Percentiles rank a stretch among this genome's conserved stretches.
phyloP scores from a whole-genome alignment of 345 rosid genomes.

The Eutrema heterophyllum region DNA sequence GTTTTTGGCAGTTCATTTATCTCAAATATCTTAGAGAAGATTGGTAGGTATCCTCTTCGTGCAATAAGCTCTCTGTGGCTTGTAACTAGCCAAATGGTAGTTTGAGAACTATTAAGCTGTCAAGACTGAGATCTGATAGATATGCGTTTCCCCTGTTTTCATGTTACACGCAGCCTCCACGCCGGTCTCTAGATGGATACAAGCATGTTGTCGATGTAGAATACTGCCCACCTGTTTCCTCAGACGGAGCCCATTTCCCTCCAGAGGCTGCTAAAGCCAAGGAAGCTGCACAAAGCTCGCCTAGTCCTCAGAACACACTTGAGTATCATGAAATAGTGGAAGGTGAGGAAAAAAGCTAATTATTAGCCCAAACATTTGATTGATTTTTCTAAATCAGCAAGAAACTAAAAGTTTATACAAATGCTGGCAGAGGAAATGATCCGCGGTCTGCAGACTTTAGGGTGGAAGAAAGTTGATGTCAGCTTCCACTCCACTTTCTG shows the following conservation, averaged over 20 bases:
- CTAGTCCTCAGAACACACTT: conserved; percentile 50
- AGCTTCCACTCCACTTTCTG: conserved; percentile 89
- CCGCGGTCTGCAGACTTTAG: conserved; percentile 71
- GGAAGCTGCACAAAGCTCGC: conserved; percentile 78
- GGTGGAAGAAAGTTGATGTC: conserved; percentile 97
- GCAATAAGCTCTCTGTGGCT: not conserved
- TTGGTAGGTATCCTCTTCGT: not conserved
- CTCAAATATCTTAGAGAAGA: not conserved
- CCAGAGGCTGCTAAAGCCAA: conserved; percentile 88
- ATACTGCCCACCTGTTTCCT: conserved; percentile 76
- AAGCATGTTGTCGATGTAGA: conserved; percentile 93
- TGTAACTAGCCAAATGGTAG: not conserved
- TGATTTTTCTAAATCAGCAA: not conserved
- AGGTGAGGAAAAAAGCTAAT: conserved; percentile 38
- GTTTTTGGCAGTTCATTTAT: not conserved
- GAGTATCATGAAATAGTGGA: conserved; percentile 85
- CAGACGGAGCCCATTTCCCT: conserved; percentile 81
- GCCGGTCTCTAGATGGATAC: conserved; percentile 85
- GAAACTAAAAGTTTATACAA: not conserved
- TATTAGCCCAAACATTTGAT: not conserved
- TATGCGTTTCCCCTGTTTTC: not conserved
- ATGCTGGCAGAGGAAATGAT: conserved; percentile 86
- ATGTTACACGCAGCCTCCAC: conserved; percentile 58
- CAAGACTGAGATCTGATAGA: not conserved
- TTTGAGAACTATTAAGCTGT: not conserved